Evolutionary conservation across 2,329 filamentous ascomycete species (phyloP), one percentile per base, ranked within the genome.

Genomic region (Sclerotinia sclerotiorum): DNA sequence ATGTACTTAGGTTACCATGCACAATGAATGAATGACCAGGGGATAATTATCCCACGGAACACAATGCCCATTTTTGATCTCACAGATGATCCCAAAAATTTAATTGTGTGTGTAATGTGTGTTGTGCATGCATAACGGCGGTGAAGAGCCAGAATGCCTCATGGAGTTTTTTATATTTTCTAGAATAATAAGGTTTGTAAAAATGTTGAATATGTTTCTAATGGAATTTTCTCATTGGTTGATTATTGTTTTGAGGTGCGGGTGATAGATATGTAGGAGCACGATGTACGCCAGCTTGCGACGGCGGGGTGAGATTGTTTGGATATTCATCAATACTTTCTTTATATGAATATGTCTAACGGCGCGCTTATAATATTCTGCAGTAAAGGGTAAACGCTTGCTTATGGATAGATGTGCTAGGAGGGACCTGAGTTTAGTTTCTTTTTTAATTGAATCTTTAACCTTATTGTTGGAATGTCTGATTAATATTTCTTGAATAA

Each of bases 101-200:
- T 42, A 42, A 42, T 17, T 42, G 39, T 42, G 39, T 42, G 39
- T 42, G 29, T 42, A 44, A 35, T 64, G 60, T 64, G 64, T 61
- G 64, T 61, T 65, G 66, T 65, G 65, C 65, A 64, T 70, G 70
- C 69, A 70, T 69, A 71, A 69, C 68, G 68, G 69, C 69, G 70
- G 70, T 70, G 69, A 70, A 61, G 39, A 42, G 39, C 39, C 39
- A 42, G 15, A 55, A 55, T 52, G 3, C 27, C 27, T 54, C 27
- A 5, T 29, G 17, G 51, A 54, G 29, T 32, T 5, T 42, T 42
- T 42, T 15, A 42, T 15, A 15, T 42, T 42, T 15, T 15, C 4
- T 15, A 15, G 39, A 42, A 42, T 42, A 42, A 42, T 42, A 17
- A 42, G 39, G 13, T 17, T 42, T 42, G n/a, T 10, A 35, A 35